Evolutionary conservation across 2,329 filamentous ascomycete species (phyloP).

Genomic region (Epichloe uncinata): DNA sequence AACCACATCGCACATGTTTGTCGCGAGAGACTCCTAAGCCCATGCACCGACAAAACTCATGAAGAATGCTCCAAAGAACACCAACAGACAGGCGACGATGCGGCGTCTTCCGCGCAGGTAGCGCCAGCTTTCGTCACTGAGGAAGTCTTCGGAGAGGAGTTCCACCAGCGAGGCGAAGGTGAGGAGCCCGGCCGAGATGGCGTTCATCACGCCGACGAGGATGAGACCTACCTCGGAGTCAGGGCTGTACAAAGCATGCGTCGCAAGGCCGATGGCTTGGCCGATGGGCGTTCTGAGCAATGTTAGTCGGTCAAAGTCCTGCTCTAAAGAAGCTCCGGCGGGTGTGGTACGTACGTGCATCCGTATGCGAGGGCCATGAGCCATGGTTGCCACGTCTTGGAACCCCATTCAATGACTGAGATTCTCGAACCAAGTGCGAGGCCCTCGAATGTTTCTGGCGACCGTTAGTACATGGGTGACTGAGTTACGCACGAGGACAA

Average conservation of each 20-base stretch:
- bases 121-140: conserved; percentile 50
- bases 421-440: conserved; percentile 53
- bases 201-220: conserved; percentile 63
- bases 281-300: conserved; percentile 44
- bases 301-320: background rate
- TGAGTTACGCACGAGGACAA: background rate
- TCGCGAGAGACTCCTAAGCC: conserved; percentile 27
- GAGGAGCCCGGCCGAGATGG: conserved; percentile 57
- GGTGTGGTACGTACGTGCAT: conserved; percentile 19
- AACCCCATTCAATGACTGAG: conserved; percentile 35
- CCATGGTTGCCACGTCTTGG: conserved; percentile 34
- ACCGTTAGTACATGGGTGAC: background rate
- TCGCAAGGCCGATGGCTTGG: conserved; percentile 57
- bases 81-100: conserved; percentile 40
- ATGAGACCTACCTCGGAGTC: conserved; percentile 51
- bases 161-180: conserved; percentile 61
- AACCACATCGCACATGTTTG: background rate
- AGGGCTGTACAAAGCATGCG: conserved; percentile 59
- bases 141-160: conserved; percentile 57
- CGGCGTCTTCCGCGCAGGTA: conserved; percentile 39
- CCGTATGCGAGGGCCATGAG: conserved; percentile 46
- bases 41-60: conserved; percentile 54
- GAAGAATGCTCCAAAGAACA: conserved; percentile 44
- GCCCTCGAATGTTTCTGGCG: conserved; percentile 33
- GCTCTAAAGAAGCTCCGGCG: background rate